Evolutionary conservation across 345 rosid species (phyloP).

Genomic region (Gossypium longicalyx): DNA sequence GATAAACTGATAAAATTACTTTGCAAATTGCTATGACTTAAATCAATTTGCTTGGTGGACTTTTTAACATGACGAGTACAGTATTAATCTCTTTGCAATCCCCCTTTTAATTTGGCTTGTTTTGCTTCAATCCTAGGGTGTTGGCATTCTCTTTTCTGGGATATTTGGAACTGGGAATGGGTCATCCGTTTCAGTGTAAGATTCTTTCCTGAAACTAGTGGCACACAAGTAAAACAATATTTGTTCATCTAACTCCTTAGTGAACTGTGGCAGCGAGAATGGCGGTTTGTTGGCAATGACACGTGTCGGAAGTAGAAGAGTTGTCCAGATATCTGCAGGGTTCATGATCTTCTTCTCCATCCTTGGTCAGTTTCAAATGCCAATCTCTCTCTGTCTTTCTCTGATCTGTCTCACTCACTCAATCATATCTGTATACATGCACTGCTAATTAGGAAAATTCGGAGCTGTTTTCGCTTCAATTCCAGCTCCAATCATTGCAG

Average conservation of each 20-base stretch:
- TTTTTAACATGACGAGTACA: background rate
- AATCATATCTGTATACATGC: background rate
- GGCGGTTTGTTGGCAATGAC: constrained; percentile 88
- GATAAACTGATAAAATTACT: background rate
- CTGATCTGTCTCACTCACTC: background rate
- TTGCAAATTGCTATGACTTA: background rate
- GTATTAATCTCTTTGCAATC: background rate
- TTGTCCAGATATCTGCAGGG: constrained; percentile 85
- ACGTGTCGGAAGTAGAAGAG: constrained; percentile 86
- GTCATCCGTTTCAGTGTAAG: constrained; percentile 86
- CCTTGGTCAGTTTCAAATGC: constrained; percentile 43
- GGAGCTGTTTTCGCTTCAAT: constrained; percentile 89
- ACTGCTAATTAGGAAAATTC: constrained; percentile 55
- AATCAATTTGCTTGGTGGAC: background rate
- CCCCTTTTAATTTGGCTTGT: background rate
- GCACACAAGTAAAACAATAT: background rate
- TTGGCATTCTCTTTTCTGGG: constrained; percentile 85
- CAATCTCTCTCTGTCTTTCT: background rate
- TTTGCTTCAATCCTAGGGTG: constrained; percentile 51
- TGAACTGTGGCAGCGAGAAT: constrained; percentile 54
- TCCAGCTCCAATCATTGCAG: constrained; percentile 76
- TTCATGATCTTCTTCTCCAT: constrained; percentile 97
- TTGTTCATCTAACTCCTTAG: background rate
- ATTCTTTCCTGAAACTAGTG: background rate
- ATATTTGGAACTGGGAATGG: constrained; percentile 95